Evolutionary conservation across 2,329 filamentous ascomycete species (phyloP), one percentile per base, ranked within the genome.

Genomic region (Plectosphaerella cucumerina): DNA sequence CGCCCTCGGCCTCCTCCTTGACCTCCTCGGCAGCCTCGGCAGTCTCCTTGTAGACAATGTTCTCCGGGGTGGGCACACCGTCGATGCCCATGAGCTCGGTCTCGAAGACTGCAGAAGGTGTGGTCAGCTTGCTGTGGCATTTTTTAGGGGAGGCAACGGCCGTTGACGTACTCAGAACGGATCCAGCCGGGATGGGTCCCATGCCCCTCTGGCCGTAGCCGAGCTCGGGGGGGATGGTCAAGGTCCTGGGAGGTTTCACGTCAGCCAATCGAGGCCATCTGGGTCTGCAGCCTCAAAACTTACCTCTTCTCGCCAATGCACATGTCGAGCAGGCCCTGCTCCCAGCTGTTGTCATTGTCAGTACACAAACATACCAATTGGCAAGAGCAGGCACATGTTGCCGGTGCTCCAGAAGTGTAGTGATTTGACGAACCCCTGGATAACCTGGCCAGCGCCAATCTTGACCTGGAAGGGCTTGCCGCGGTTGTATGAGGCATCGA

Each of bases 231-330:
- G 91, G 90, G 51, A 99, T 94, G 18, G 87, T 97, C 68, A 99
- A 73, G 50, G 83, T 93, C 60, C 87, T 81, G 54, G 9, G 50
- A 53, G 26, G 26, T 31, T 31, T 12, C 37, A 44, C 17, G 49
- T 54, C 18, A 58, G 53, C 5, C 44, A 35, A 42, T 18, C 39
- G 17, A 42, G 5, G 17, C 18, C 39, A 18, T 42, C 39, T 11
- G 23, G 44, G 8, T n/a, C 21, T 10, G 12, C 26, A 31, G 37
- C 41, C 22, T 50, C 42, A 14, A 45, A 34, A 60, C 70, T 71
- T 61, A 76, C 78, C 80, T 82, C 78, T 92, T 93, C 78, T 97
- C 93, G 56, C 94, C 93, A 60, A 95, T 87, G 72, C 94, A 97
- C 92, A 97, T 97, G 64, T 89, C 89, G 49, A 94, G 62, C 37